phyloP scores from a whole-genome alignment of 2,329 filamentous ascomycete genomes.

The Curvularia spicifera region DNA sequence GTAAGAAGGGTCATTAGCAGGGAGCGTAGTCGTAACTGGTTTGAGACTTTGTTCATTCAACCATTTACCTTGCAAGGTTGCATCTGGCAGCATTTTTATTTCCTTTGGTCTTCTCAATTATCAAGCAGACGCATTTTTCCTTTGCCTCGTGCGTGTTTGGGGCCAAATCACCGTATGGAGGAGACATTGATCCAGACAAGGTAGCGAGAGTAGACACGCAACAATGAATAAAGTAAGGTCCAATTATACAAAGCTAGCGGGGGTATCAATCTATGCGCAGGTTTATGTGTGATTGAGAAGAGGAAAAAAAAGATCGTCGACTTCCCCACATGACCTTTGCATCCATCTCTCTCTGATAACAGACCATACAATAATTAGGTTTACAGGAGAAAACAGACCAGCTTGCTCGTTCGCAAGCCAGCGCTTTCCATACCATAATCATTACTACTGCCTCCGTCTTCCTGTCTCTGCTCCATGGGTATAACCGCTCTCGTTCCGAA shows the following conservation, averaged over 20 bases:
- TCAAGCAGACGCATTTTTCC: not conserved
- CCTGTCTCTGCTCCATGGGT: slow-evolving; percentile 3
- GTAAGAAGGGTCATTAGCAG: not conserved
- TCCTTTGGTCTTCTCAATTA: too few species aligned
- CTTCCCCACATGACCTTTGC: slow-evolving; percentile 17
- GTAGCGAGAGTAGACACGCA: not conserved
- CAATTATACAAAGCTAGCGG: slow-evolving; percentile 8
- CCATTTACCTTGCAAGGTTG: not conserved
- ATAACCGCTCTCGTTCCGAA: slow-evolving; percentile 3
- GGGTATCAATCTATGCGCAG: slow-evolving; percentile 13
- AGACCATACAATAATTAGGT: slow-evolving; percentile 1
- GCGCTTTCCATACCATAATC: slow-evolving; percentile 9
- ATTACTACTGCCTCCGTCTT: slow-evolving; percentile 6
- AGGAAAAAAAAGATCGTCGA: slow-evolving; percentile 4
- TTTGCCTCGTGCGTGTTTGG: not conserved
- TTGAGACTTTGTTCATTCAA: not conserved
- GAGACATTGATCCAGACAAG: not conserved
- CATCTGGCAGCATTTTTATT: not conserved
- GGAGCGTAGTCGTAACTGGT: not conserved
- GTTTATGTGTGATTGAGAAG: slow-evolving; percentile 16
- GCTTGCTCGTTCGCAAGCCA: not conserved
- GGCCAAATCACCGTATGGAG: not conserved
- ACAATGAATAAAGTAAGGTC: not conserved
- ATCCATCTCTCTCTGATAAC: slow-evolving; percentile 16
- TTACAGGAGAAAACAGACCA: not conserved